Evolutionary conservation across 2,329 filamentous ascomycete genomes (phyloP).

Genomic region (Sclerotinia trifoliorum): DNA sequence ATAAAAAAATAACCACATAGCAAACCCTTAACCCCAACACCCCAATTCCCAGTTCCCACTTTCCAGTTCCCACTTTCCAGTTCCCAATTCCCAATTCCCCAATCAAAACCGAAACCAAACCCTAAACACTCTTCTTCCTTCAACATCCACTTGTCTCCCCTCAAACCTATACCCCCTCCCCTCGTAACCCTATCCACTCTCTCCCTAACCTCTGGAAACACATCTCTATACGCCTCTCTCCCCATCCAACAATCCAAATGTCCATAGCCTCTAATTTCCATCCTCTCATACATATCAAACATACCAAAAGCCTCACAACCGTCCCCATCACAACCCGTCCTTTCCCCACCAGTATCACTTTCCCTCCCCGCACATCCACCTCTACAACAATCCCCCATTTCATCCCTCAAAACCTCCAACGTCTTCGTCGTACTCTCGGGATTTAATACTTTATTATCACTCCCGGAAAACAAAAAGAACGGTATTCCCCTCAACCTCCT

Average conservation of each 20-base stretch:
- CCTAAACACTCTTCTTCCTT: background rate
- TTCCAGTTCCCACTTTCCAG: too few species aligned
- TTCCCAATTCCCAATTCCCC: too few species aligned
- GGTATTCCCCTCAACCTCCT: slow-evolving; percentile 52
- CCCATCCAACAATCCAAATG: slow-evolving; percentile 65
- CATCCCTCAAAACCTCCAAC: slow-evolving; percentile 53
- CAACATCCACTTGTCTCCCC: slow-evolving; percentile 25
- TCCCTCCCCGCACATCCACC: slow-evolving; percentile 45
- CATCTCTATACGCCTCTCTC: slow-evolving; percentile 56
- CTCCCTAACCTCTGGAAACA: slow-evolving; percentile 55
- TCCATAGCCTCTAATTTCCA: slow-evolving; percentile 57
- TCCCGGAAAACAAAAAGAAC: slow-evolving; percentile 55
- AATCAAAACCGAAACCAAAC: too few species aligned
- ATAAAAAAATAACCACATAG: too few species aligned
- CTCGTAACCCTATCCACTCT: slow-evolving; percentile 53
- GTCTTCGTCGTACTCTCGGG: slow-evolving; percentile 53
- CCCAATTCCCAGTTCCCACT: too few species aligned
- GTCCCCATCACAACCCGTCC: too few species aligned
- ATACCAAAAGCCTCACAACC: slow-evolving; percentile 45
- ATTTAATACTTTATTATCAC: slow-evolving; percentile 56
- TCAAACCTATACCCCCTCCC: slow-evolving; percentile 33
- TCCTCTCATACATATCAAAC: slow-evolving; percentile 48
- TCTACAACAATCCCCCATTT: slow-evolving; percentile 34
- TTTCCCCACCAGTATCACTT: slow-evolving; percentile 23
- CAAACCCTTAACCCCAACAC: too few species aligned